Conservation (phyloP, 208 protist genomes). For the Jaenimonas drosophilae region DNA sequence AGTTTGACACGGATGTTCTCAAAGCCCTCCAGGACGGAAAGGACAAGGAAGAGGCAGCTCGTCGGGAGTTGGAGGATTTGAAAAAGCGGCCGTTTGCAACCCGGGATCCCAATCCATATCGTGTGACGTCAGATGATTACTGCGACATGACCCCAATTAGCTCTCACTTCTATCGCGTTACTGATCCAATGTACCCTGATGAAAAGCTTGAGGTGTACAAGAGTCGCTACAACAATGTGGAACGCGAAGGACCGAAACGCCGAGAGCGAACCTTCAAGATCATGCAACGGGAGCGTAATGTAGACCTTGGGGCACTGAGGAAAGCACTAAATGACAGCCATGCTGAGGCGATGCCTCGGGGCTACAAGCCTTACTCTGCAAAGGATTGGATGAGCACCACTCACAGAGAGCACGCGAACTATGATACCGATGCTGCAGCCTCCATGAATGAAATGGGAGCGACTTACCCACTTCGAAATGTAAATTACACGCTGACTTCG, state of each 20-base stretch:
- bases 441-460: conserved; percentile 46
- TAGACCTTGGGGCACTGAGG: conserved; percentile 37
- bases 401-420: conserved; percentile 62
- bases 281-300: conserved; percentile 34
- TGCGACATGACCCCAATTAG: conserved; percentile 73
- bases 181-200: conserved; percentile 10
- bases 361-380: conserved; percentile 59
- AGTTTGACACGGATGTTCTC: conserved; percentile 58
- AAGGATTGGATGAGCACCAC: conserved; percentile 81
- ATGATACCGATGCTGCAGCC: conserved; percentile 48
- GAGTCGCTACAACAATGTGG: conserved; percentile 83
- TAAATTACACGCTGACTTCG: conserved; percentile 46
- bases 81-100: conserved; percentile 36
- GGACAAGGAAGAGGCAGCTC: conserved; percentile 23
- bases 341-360: conserved; percentile 30
- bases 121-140: conserved; percentile 83
- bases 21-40: conserved; percentile 34
- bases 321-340: conserved; percentile 31
- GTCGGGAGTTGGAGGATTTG: conserved; percentile 23
- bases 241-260: conserved; percentile 58
- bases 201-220: conserved; percentile 54
- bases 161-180: conserved; percentile 58
- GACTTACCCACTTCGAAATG: conserved; percentile 56
- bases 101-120: conserved; percentile 39
- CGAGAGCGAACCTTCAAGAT: conserved; percentile 38